Evolutionary conservation across 108 stramenopile genomes (phyloP).

Genomic region (Aurantiochytrium sp.): DNA sequence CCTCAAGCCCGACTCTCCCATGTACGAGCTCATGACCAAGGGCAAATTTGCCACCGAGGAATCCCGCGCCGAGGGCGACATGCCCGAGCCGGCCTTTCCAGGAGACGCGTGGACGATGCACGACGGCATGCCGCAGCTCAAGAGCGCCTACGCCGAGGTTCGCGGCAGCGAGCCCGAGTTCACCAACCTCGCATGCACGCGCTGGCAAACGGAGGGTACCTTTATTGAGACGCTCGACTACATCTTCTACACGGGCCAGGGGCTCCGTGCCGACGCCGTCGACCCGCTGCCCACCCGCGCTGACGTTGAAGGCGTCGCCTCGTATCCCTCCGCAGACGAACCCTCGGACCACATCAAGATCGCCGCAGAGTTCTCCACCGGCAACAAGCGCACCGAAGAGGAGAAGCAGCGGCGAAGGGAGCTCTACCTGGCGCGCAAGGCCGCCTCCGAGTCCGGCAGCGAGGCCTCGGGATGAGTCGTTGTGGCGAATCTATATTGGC

Average conservation of each 20-base stretch:
- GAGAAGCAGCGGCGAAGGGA: too few relatives aligned
- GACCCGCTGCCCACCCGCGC: neutral
- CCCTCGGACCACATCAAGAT: slow-evolving; percentile 48
- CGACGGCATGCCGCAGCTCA: neutral
- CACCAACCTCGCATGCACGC: slow-evolving; percentile 76
- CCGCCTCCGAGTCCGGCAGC: too few relatives aligned
- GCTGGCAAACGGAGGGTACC: slow-evolving; percentile 57
- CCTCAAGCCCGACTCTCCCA: slow-evolving; percentile 74
- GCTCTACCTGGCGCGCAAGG: too few relatives aligned
- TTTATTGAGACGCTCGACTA: slow-evolving; percentile 90
- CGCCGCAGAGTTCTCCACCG: slow-evolving; percentile 30
- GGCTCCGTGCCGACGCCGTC: neutral
- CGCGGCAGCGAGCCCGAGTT: slow-evolving; percentile 71
- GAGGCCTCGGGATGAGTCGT: too few relatives aligned
- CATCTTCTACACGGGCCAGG: slow-evolving; percentile 59
- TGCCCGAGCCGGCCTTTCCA: neutral
- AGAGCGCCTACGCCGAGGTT: slow-evolving; percentile 27
- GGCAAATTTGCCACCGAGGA: slow-evolving; percentile 61
- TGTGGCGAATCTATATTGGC: too few relatives aligned
- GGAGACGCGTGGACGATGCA: slow-evolving; percentile 29
- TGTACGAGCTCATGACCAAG: slow-evolving; percentile 79
- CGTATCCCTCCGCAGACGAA: slow-evolving; percentile 35
- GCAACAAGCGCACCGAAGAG: neutral
- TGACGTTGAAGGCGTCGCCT: neutral
- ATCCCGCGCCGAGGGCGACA: slow-evolving; percentile 44